Evolutionary conservation across 106 monocot genomes (phyloP), one percentile per base, ranked within the genome.

Genomic region (Acanthochlamys bracteata): DNA sequence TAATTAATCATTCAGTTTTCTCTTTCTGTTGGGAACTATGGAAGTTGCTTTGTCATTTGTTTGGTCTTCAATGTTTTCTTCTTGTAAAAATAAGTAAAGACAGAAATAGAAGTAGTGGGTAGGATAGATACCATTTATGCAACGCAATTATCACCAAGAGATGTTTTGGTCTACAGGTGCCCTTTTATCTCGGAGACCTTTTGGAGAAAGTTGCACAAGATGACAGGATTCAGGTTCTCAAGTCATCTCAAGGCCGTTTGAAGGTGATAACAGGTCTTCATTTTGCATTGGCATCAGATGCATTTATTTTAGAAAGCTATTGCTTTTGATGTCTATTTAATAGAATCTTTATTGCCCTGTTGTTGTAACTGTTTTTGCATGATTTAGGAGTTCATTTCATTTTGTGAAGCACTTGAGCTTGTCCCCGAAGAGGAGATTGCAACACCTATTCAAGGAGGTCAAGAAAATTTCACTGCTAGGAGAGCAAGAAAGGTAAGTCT

Each of bases 401-500:
- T 82, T 11, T 98, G 98, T 79, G 98, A 98, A 71, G 88, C 77
- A 10, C 55, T 98, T 27, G 98, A 98, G 63, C 79, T 98, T 70
- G 73, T 92, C n/a, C 85, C 92, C 49, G 75, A 92, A 68, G 98
- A 98, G 59, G 98, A 98, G 71, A 78, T 86, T 39, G 76, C 79
- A 42, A 56, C 16, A 57, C 74, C 74, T 49, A 27, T 42, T 14
- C 69, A 74, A 65, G 67, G 47, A 21, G 63, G 63, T 0, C 0
- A 71, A 21, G 78, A 85, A 71, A 77, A 70, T 58, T 72, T 78
- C 55, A 76, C 80, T 60, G 74, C 53, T 74, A 70, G 42, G 70
- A 82, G 96, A 55, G 96, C 84, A 13, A 83, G 74, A 76, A 96
- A 96, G 88, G 96, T 96, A 20, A 61, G 23, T 24, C 65, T 72